phyloP scores from a whole-genome alignment of 768 basidiomycete species.

The Mycena latifolia region DNA sequence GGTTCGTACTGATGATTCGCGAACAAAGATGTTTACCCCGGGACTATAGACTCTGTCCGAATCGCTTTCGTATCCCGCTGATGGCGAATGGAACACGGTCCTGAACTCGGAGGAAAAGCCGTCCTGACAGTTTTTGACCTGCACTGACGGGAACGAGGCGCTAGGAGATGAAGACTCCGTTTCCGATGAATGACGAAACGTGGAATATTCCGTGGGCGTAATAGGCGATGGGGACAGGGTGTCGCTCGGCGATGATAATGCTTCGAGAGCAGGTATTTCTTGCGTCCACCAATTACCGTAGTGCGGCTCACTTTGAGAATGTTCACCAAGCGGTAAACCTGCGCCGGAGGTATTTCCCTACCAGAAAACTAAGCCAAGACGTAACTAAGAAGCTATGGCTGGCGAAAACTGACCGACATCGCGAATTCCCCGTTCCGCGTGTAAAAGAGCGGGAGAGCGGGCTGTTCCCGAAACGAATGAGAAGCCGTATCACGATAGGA shows the following conservation, averaged over 20 bases:
- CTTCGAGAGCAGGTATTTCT: neutral
- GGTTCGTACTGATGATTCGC: conserved; percentile 19
- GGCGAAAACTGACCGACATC: neutral
- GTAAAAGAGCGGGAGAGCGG: neutral
- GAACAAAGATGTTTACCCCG: neutral
- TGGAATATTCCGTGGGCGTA: neutral
- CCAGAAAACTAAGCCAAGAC: neutral
- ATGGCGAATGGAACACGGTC: neutral
- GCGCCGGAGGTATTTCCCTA: conserved; percentile 2
- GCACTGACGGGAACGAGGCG: neutral
- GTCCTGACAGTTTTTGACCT: neutral
- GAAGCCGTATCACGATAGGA: neutral
- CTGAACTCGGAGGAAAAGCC: conserved; percentile 17
- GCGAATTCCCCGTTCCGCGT: neutral
- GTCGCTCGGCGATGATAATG: neutral
- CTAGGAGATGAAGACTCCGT: too few relatives aligned
- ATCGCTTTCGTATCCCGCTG: neutral
- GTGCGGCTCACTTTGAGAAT: neutral
- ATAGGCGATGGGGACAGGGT: neutral
- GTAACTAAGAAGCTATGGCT: too few relatives aligned
- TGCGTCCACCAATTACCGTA: neutral
- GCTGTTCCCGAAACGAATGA: neutral
- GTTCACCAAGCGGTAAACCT: neutral
- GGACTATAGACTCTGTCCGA: neutral
- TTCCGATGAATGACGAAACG: neutral